A percentile compares a stretch with the other conserved stretches of the same genome.
Conservation (phyloP, 2,329 filamentous ascomycete genomes). For the Cladosporium phlei region DNA sequence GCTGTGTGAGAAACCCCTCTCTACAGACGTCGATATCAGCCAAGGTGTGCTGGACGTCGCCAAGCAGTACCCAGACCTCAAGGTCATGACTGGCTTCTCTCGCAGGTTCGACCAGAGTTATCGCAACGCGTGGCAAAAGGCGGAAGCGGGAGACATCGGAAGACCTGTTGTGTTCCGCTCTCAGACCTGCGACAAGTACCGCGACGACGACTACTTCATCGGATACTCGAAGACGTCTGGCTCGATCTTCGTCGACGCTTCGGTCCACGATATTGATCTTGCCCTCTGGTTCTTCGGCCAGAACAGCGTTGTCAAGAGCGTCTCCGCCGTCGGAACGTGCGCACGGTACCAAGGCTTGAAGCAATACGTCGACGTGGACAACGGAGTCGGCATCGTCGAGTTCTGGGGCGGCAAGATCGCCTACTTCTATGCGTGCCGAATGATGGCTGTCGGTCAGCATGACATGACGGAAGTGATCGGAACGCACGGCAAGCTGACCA, state of each 20-base stretch:
- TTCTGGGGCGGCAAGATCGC: constrained; percentile 61
- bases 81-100: constrained; percentile 64
- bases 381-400: constrained; percentile 60
- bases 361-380: constrained; percentile 58
- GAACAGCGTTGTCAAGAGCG: constrained; percentile 51
- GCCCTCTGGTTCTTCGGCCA: constrained; percentile 60
- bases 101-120: constrained; percentile 64
- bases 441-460: constrained; percentile 65
- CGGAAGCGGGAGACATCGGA: constrained; percentile 54
- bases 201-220: constrained; percentile 64
- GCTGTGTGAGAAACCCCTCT: constrained; percentile 57
- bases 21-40: constrained; percentile 55
- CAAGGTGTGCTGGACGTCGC: constrained; percentile 57
- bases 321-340: constrained; percentile 54
- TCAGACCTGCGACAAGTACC: constrained; percentile 64
- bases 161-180: constrained; percentile 57
- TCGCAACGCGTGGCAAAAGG: constrained; percentile 53
- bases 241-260: constrained; percentile 67
- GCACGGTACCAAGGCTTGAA: constrained; percentile 55
- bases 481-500: constrained; percentile 58
- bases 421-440: constrained; percentile 59
- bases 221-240: constrained; percentile 61
- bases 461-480: constrained; percentile 65
- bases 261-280: constrained; percentile 66
- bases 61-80: constrained; percentile 52